A percentile compares a stretch with the other conserved stretches of the same genome.
These are phyloP conservation scores for Stagonosporopsis cucurbitacearum DNA, from an alignment of 2,329 filamentous ascomycete species.

Conservation along the genomic window DNA sequence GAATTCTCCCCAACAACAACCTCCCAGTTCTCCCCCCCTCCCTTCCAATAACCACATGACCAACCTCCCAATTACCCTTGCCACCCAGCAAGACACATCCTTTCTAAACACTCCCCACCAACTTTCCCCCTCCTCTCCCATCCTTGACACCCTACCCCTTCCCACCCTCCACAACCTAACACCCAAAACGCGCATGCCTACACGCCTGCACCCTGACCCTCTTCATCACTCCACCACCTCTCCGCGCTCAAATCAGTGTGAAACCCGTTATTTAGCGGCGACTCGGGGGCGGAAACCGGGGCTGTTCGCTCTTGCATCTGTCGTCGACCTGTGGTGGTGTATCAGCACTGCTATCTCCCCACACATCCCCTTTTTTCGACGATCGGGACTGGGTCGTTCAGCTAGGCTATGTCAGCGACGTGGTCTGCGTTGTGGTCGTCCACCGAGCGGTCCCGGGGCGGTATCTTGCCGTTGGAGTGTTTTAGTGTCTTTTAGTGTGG, in stretches of 20 bases:
- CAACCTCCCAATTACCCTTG: background rate
- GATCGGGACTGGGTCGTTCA: background rate
- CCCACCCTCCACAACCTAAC: constrained; percentile 2
- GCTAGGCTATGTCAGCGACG: constrained; percentile 4
- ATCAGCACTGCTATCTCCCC: constrained; percentile 6
- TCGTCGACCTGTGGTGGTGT: constrained; percentile 10
- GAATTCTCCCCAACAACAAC: background rate
- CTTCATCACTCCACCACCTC: constrained; percentile 4
- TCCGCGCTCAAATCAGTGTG: constrained; percentile 6
- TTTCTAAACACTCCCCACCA: constrained; percentile 20
- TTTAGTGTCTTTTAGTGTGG: constrained; percentile 3
- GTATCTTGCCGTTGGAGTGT: background rate
- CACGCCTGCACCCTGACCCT: constrained; percentile 11
- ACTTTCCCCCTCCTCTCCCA: background rate
- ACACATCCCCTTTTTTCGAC: background rate
- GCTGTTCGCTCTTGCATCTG: constrained; percentile 2
- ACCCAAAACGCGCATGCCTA: constrained; percentile 10
- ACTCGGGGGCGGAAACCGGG: background rate
- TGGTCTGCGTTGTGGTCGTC: constrained; percentile 11
- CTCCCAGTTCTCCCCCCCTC: constrained; percentile 1
- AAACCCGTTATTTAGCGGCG: constrained; percentile 6
- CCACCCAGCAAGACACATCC: constrained; percentile 10
- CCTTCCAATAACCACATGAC: constrained; percentile 6
- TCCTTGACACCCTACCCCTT: too few relatives aligned
- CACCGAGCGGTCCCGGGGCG: constrained; percentile 1